Evolutionary conservation across 176 grass and related monocot genomes (phyloP).

Genomic region (Ensete glaucum): DNA sequence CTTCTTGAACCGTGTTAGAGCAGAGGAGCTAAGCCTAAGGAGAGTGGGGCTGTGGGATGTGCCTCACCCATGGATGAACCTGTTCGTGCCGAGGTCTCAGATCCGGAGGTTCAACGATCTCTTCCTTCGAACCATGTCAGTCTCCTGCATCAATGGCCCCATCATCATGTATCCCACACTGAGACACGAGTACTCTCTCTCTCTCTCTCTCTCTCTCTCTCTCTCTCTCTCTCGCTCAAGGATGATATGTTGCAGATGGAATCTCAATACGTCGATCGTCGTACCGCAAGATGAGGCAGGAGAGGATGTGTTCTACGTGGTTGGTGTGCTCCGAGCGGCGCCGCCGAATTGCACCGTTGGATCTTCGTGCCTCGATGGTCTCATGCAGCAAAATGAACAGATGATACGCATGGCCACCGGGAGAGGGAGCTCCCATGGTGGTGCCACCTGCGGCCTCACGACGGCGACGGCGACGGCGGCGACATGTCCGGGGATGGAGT

Average conservation of each 20-base stretch:
- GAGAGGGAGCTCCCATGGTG: too few relatives aligned
- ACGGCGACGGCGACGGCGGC: too few relatives aligned
- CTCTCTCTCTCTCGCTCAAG: not conserved
- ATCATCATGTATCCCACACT: slow-evolving; percentile 8
- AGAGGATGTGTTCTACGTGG: not conserved
- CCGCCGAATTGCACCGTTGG: not conserved
- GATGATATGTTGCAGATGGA: not conserved
- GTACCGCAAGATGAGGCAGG: not conserved
- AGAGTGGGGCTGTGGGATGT: not conserved
- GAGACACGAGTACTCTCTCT: not conserved
- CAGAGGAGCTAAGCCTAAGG: not conserved
- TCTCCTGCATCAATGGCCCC: not conserved
- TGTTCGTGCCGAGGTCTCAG: not conserved
- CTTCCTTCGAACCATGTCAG: not conserved
- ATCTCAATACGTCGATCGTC: not conserved
- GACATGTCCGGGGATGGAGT: not conserved
- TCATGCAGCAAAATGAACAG: not conserved
- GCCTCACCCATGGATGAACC: slow-evolving; percentile 9
- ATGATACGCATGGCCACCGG: not conserved
- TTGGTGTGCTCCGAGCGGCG: not conserved
- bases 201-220: not conserved
- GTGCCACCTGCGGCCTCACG: not conserved
- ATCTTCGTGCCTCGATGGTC: not conserved
- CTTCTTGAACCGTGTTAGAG: not conserved
- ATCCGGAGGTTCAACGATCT: not conserved